Base-by-base conservation (phyloP, 2,329 filamentous ascomycete genomes). In the Xylariomycetidae sp. region DNA sequence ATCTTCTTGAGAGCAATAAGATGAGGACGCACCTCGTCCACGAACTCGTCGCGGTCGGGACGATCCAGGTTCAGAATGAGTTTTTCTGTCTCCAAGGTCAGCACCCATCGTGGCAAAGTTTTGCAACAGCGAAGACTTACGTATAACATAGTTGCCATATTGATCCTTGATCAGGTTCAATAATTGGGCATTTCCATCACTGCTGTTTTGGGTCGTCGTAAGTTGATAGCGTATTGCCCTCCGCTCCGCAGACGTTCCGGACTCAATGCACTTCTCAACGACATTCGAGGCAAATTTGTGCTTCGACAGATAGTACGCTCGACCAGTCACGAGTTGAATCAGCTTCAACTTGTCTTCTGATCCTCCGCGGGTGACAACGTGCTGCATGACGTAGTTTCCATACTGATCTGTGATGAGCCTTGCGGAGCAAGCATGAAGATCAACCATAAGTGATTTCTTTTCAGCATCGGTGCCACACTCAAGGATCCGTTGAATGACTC, bases 271-370 rank as follows among this genome's bases (percentile, higher is more conserved):
- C 61, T 88, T 90, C 62, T 98, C 92, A 1, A 98, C 90, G 3
- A 98, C 90, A 50, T 98, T 97, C 53, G 89, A 96, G 1, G 92
- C 90, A 53, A 87, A 94, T 58, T 98, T 98, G 66, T 97, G 88
- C 67, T 88, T 95, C 16, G 88, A 95, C 49, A 88, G 81, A 2
- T 67, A 64, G 25, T 95, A 62, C 3, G 95, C 67, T 37, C 88
- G 77, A 10, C 70, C 69, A 44, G 82, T 80, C 44, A 97, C 82
- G 29, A 88, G 67, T 16, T 72, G 63, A 36, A 95, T 84, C 50
- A 96, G 82, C 48, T 71, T 77, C 11, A 72, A 70, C 14, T 81
- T 77, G 51, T 96, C 88, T 36, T 82, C 77, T 4, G 75, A 70
- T 32, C 80, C 73, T 16, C 89, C 89, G 43, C 87, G 78, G 40